phyloP scores from a whole-genome alignment of 768 basidiomycete genomes.

The Coprinellus micaceus region DNA sequence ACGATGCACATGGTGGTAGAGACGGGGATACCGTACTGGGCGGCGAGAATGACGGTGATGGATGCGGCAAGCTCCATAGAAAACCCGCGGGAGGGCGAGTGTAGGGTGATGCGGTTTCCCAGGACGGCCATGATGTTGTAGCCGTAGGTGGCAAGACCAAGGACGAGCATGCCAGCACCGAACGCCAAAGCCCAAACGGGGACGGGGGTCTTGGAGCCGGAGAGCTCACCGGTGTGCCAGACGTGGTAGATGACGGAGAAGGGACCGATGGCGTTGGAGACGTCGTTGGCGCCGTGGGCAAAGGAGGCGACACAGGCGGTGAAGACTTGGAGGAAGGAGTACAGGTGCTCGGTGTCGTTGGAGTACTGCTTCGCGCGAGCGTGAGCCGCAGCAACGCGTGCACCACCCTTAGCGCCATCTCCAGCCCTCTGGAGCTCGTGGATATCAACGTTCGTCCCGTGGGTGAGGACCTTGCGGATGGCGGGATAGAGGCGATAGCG shows the following conservation, averaged over 20 bases:
- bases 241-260: slow-evolving; percentile 25
- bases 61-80: slow-evolving; percentile 25
- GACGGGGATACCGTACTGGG: slow-evolving; percentile 26
- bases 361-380: slow-evolving; percentile 21
- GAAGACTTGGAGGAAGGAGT: slow-evolving; percentile 28
- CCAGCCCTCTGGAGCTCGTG: slow-evolving; percentile 17
- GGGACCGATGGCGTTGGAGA: slow-evolving; percentile 28
- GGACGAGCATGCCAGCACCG: slow-evolving; percentile 23
- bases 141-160: slow-evolving; percentile 21
- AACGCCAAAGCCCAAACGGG: slow-evolving; percentile 25
- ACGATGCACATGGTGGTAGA: slow-evolving; percentile 28
- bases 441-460: slow-evolving; percentile 23
- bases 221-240: slow-evolving; percentile 20
- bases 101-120: slow-evolving; percentile 27
- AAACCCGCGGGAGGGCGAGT: slow-evolving; percentile 27
- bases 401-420: slow-evolving; percentile 10
- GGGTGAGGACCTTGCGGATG: slow-evolving; percentile 18
- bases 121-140: slow-evolving; percentile 29
- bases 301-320: slow-evolving; percentile 28
- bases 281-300: slow-evolving; percentile 27
- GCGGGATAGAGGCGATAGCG: slow-evolving; percentile 22
- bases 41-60: slow-evolving; percentile 28
- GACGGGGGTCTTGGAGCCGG: slow-evolving; percentile 17
- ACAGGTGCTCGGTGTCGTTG: slow-evolving; percentile 29
- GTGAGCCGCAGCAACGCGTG: slow-evolving; percentile 20